Percentiles rank a stretch among this genome's conserved stretches.
Conservation (phyloP, 179 eudicot genomes). For the Dionaea muscipula region DNA sequence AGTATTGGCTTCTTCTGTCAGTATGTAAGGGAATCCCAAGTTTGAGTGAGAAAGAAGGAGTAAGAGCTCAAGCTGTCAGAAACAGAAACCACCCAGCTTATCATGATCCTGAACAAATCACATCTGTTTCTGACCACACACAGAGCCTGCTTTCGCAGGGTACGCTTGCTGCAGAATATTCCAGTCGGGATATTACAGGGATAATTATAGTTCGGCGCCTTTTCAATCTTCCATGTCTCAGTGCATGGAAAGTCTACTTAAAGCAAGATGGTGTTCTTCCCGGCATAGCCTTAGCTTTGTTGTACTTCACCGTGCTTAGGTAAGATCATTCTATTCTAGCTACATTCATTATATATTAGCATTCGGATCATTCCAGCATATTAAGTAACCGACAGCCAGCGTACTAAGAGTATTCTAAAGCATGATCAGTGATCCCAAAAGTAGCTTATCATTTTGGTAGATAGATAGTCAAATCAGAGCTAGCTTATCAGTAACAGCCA, state of each 20-base stretch:
- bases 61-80: background rate
- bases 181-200: slow-evolving; percentile 13
- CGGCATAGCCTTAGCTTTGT: slow-evolving; percentile 66
- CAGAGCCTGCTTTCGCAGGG: slow-evolving; percentile 11
- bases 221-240: slow-evolving; percentile 33
- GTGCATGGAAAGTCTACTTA: slow-evolving; percentile 65
- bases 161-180: slow-evolving; percentile 9
- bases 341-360: too few species aligned
- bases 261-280: slow-evolving; percentile 77
- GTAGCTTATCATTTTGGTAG: too few species aligned
- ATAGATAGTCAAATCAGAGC: too few species aligned
- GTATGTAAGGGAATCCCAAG: slow-evolving; percentile 74
- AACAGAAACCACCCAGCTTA: background rate
- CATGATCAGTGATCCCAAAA: too few species aligned
- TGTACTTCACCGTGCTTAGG: slow-evolving; percentile 79
- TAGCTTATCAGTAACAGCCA: too few species aligned
- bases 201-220: too few species aligned
- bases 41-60: slow-evolving; percentile 32
- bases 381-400: too few species aligned
- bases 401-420: too few species aligned
- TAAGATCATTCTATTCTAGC: slow-evolving; percentile 1
- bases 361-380: too few species aligned
- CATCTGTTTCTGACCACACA: slow-evolving; percentile 21
- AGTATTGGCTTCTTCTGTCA: slow-evolving; percentile 64
- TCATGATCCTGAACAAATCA: slow-evolving; percentile 22